Conservation (phyloP, 1,284 basidiomycete genomes). For the Sporisorium iseilematis-ciliati region DNA sequence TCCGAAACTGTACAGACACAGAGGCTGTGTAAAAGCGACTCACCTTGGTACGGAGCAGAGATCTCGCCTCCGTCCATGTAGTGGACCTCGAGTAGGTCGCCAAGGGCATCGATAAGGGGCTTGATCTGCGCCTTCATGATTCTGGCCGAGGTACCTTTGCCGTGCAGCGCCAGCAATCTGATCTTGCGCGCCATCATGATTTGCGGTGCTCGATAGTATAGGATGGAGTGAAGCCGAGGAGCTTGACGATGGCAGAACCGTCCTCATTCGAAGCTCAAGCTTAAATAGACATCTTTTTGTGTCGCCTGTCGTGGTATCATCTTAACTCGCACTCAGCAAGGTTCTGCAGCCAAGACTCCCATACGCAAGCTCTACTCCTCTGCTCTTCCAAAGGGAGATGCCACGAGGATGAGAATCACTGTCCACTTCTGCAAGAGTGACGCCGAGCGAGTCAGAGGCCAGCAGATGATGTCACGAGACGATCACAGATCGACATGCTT, state of each 20-base stretch:
- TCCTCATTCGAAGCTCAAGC: neutral
- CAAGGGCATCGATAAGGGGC: constrained; percentile 31
- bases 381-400: neutral
- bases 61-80: constrained; percentile 32
- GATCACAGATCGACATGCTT: too few species aligned
- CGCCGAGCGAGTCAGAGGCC: too few species aligned
- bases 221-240: neutral
- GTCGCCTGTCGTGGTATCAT: neutral
- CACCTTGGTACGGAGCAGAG: constrained; percentile 45
- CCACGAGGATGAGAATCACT: neutral
- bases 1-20: too few species aligned
- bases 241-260: neutral
- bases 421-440: too few species aligned
- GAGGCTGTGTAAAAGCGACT: constrained; percentile 10
- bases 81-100: constrained; percentile 33
- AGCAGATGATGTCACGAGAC: too few species aligned
- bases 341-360: neutral
- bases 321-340: neutral
- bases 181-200: constrained; percentile 23
- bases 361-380: neutral
- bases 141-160: constrained; percentile 48
- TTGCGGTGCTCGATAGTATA: neutral
- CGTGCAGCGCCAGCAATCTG: constrained; percentile 41
- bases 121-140: constrained; percentile 56
- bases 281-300: neutral